phyloP scores from a whole-genome alignment of 441 rosid genomes.

The Hura crepitans region DNA sequence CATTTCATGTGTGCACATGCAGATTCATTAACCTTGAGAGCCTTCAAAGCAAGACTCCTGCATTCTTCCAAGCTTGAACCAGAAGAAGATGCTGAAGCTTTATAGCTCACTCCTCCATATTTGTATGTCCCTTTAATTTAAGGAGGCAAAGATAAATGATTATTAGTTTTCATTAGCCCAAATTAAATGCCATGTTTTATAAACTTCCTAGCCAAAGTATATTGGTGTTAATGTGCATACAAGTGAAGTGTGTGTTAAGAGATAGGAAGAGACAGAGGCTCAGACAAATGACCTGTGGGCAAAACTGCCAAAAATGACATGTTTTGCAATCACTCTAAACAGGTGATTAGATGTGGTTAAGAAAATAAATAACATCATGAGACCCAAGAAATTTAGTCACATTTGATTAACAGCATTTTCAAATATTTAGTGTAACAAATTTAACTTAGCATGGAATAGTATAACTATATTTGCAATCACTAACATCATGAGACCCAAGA shows the following conservation, averaged over 20 bases:
- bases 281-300: background rate
- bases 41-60: conserved; percentile 56
- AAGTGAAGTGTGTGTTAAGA: background rate
- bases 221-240: too few relatives aligned
- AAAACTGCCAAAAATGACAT: background rate
- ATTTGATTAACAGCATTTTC: background rate
- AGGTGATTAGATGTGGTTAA: background rate
- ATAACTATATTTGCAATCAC: too few relatives aligned
- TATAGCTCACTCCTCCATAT: conserved; percentile 64
- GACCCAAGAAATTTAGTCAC: background rate
- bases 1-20: conserved; percentile 83
- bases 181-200: background rate
- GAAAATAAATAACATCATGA: background rate
- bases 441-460: too few relatives aligned
- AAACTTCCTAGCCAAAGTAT: background rate
- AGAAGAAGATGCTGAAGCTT: conserved; percentile 58
- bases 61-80: conserved; percentile 76
- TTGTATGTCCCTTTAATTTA: conserved; percentile 54
- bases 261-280: background rate
- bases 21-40: conserved; percentile 76
- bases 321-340: background rate
- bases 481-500: too few relatives aligned
- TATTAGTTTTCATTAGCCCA: background rate
- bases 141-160: background rate
- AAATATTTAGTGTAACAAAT: background rate